These are phyloP conservation scores for Lentinula detonsa DNA, from an alignment of 768 basidiomycete species.

Conservation along the genomic window DNA sequence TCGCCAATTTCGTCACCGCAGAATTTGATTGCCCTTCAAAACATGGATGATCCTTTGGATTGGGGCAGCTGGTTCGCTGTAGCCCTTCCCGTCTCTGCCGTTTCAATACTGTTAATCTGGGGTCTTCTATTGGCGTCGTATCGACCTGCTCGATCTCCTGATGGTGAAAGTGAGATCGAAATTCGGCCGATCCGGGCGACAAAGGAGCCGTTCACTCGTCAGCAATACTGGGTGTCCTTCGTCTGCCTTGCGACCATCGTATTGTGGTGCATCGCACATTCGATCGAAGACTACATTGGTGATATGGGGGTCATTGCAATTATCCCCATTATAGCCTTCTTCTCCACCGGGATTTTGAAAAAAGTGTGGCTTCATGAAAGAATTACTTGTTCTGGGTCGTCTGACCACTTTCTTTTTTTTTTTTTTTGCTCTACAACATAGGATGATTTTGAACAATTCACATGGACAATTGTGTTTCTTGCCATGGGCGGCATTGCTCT, in stretches of 20 bases:
- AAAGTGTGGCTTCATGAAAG: slow-evolving; percentile 44
- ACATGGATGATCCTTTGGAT: slow-evolving; percentile 79
- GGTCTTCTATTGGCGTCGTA: slow-evolving; percentile 80
- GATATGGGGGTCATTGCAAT: slow-evolving; percentile 99
- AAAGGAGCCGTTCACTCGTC: slow-evolving; percentile 71
- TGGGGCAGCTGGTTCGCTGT: slow-evolving; percentile 96
- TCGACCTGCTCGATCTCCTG: slow-evolving; percentile 62
- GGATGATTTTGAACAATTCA: slow-evolving; percentile 94
- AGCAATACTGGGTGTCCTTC: slow-evolving; percentile 86
- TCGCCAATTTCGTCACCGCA: slow-evolving; percentile 98
- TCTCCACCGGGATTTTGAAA: slow-evolving; percentile 86
- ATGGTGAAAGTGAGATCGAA: slow-evolving; percentile 71
- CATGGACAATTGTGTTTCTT: slow-evolving; percentile 92
- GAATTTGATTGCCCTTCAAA: slow-evolving; percentile 87
- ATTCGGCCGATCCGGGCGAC: slow-evolving; percentile 83
- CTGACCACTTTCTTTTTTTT: background rate
- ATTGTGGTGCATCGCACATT: slow-evolving; percentile 86
- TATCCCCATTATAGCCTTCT: slow-evolving; percentile 89
- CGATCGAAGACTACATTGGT: slow-evolving; percentile 70
- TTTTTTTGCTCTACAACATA: slow-evolving; percentile 20
- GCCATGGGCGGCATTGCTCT: slow-evolving; percentile 98
- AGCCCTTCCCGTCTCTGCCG: slow-evolving; percentile 80
- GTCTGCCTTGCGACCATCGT: slow-evolving; percentile 82
- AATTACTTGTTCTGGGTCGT: background rate
- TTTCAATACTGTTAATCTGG: slow-evolving; percentile 92